These are phyloP conservation scores for Symbiotaphrina buchneri DNA, from an alignment of 495 filamentous ascomycete species.

Conservation along the genomic window DNA sequence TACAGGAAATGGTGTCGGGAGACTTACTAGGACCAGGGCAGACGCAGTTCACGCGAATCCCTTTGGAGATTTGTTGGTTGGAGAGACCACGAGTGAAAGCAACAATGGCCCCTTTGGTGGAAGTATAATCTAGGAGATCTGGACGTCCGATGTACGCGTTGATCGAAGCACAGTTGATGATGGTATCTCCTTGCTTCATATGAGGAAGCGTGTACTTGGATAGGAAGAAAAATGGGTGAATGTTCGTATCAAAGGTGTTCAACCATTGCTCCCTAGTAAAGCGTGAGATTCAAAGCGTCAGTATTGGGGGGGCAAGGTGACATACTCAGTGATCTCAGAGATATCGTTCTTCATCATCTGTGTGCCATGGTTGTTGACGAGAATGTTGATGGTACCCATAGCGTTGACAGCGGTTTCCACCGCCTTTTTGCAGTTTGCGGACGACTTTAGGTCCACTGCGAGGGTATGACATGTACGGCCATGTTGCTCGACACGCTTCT, in stretches of 20 bases:
- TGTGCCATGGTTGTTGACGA: constrained; percentile 63
- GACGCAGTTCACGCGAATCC: constrained; percentile 63
- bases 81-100: constrained; percentile 60
- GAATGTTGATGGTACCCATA: constrained; percentile 50
- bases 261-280: constrained; percentile 45
- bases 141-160: constrained; percentile 69
- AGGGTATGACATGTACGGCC: constrained; percentile 38
- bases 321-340: constrained; percentile 45
- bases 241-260: constrained; percentile 52
- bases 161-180: constrained; percentile 67
- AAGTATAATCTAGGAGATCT: constrained; percentile 70
- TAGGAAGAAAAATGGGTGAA: constrained; percentile 52
- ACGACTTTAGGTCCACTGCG: constrained; percentile 34
- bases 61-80: constrained; percentile 48
- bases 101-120: constrained; percentile 65
- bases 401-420: constrained; percentile 36
- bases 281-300: neutral
- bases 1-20: too few relatives aligned
- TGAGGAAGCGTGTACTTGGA: constrained; percentile 59
- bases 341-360: constrained; percentile 60
- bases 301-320: constrained; percentile 1
- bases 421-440: constrained; percentile 44
- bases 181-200: constrained; percentile 51
- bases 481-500: constrained; percentile 37
- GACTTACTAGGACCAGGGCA: constrained; percentile 48